These are phyloP conservation scores for Puccinia brachypodii DNA, from an alignment of 1,284 basidiomycete species.

Conservation along the genomic window DNA sequence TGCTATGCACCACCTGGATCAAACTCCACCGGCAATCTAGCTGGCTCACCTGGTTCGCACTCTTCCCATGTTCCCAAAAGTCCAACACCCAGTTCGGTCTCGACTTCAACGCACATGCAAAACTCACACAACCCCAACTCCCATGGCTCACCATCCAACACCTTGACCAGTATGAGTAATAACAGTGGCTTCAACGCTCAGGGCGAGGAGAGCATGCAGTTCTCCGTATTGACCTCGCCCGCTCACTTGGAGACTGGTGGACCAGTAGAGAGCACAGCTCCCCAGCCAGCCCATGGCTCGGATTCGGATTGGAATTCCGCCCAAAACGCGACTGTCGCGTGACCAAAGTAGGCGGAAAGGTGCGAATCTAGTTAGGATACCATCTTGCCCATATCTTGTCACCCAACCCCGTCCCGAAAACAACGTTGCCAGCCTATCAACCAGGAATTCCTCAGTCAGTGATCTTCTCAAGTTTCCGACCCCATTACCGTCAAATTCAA, in stretches of 20 bases:
- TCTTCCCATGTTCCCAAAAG: constrained; percentile 31
- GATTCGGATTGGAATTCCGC: constrained; percentile 39
- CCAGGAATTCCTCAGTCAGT: too few relatives aligned
- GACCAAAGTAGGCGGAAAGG: not conserved
- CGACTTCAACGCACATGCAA: constrained; percentile 38
- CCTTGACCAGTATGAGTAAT: constrained; percentile 14
- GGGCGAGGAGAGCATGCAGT: constrained; percentile 27
- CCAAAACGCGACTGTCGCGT: not conserved
- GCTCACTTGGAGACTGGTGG: constrained; percentile 14
- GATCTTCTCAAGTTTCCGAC: too few relatives aligned
- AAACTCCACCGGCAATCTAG: not conserved
- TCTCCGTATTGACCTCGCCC: constrained; percentile 43
- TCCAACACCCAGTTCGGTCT: constrained; percentile 40
- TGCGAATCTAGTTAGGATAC: too few relatives aligned
- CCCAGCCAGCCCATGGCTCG: not conserved
- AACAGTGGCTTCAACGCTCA: constrained; percentile 2
- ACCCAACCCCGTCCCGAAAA: too few relatives aligned
- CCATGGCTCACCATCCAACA: constrained; percentile 35
- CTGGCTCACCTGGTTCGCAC: constrained; percentile 34
- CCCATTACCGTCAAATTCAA: too few relatives aligned
- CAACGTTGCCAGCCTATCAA: too few relatives aligned
- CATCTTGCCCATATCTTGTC: too few relatives aligned
- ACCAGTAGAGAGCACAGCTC: not conserved
- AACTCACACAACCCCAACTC: constrained; percentile 11
- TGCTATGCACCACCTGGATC: not conserved